Base-by-base conservation (phyloP, 345 rosid species). In the Clarkia xantiana region DNA sequence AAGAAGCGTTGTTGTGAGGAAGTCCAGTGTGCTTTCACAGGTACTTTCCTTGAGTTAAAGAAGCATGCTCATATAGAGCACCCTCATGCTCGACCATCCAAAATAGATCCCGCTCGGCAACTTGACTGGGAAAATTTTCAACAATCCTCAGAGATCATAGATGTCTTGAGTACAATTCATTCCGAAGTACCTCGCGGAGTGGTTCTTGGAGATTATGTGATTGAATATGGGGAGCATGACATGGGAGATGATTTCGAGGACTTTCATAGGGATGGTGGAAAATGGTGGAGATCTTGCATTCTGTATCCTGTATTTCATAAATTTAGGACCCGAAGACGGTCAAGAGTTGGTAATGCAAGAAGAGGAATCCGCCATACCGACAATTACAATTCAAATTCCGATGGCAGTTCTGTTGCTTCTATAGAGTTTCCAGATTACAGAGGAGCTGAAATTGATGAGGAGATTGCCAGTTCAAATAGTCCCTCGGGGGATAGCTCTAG, bases 41-140 rank as follows among this genome's bases (percentile, higher is more conserved):
- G 98, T 54, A 75, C 79, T 14, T 91, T 68, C 63, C 18, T 43
- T 34, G 93, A 91, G 72, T 71, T 86, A 18, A 74, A 58, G 25
- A 38, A 76, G 47, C 98, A 91, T 59, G 94, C 94, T 55, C 75
- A 65, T 58, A 25, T 75, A 0, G 90, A 78, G 56, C 96, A 91
- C 42, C 98, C 96, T 8, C 86, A 84, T 71, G 79, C 96, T 22
- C 73, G 83, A 56, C 96, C 96, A 40, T 81, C 98, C 0, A 76
- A 77, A 63, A 74, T 91, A 11, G 96, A 86, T 67, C 96, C 98
- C 34, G 87, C 90, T 4, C 68, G 90, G 55, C 80, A 77, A 65
- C 93, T 86, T 47, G 98, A 86, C 55, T 91, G 98, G 94, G 96
- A 86, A 41, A 91, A 81, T 69, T 86, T 91, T 67, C 96, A 91